Base-by-base conservation (phyloP, 345 rosid genomes). In the Aquilaria sinensis region DNA sequence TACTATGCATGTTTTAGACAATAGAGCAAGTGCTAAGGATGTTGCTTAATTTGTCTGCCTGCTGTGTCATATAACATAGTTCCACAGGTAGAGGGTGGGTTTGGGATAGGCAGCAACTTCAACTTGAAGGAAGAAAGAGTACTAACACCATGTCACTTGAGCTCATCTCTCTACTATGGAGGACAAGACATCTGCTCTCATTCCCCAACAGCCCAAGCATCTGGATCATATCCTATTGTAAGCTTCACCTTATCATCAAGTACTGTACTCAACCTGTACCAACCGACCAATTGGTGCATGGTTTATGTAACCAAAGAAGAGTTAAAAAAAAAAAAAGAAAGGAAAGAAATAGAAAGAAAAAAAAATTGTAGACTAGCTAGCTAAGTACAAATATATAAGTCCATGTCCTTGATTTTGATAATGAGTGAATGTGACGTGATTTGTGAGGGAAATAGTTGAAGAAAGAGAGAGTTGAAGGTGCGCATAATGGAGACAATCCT, bases 101-200 rank as follows among this genome's bases (percentile, higher is more conserved):
- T 60, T 50, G 62, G 72, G 70, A 77, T 64, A 71, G 76, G 83
- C 29, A 75, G 66, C 53, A 75, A 51, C 43, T 56, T 60, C 13
- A 61, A 61, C 14, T 78, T 76, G 59, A 69, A 58, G 65, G 85
- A 86, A 75, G 89, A 78, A 65, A 76, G 71, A 68, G 74, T 23
- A 23, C 23, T 34, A 48, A 78, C 74, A 16, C 90, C 91, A 33
- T 92, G 90, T 65, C 82, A 87, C 66, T 77, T 92, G 56, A 89
- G 96, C 68, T 92, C 98, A 64, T 85, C 96, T 15, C 77, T 87
- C 60, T 87, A 89, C 86, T 87, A 89, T 47, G 95, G 98, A 63
- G 98, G 95, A 31, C 98, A 77, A 81, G 95, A 89, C 54, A 74
- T 79, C 56, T 87, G 81, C 63, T 78, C 83, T 54, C 72, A 52